Percentiles rank a stretch among this genome's conserved stretches.
Conservation (phyloP, 768 basidiomycete genomes). For the Thelephora ganbajun region DNA sequence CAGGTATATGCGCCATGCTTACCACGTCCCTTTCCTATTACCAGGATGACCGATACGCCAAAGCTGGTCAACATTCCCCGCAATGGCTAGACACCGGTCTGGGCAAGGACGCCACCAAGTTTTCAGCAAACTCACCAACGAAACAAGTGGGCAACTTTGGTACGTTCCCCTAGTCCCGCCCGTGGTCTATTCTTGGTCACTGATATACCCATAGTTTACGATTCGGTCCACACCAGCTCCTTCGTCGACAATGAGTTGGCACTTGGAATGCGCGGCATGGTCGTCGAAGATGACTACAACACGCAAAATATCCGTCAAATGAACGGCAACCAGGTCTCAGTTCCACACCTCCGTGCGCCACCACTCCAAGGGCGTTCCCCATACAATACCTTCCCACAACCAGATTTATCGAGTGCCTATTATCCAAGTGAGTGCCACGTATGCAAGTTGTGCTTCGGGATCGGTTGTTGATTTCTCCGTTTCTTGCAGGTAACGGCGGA, state of each 20-base stretch:
- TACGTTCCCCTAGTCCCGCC: conserved; percentile 16
- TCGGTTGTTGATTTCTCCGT: conserved; percentile 28
- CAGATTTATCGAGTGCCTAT: conserved; percentile 43
- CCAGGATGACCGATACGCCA: conserved; percentile 9
- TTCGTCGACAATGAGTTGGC: conserved; percentile 40
- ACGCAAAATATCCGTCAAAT: conserved; percentile 3
- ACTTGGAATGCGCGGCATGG: conserved; percentile 46
- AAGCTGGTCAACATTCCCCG: conserved; percentile 37
- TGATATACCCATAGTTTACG: conserved; percentile 12
- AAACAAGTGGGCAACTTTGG: conserved; percentile 20
- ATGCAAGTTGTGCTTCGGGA: conserved; percentile 31
- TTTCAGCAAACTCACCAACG: conserved; percentile 34
- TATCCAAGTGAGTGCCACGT: conserved; percentile 38
- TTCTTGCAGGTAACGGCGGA: conserved; percentile 27
- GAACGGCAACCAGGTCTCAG: conserved; percentile 7
- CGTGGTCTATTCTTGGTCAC: neutral
- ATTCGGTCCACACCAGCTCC: conserved; percentile 24
- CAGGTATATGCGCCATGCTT: neutral
- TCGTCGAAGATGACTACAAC: conserved; percentile 38
- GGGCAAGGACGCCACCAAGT: conserved; percentile 24
- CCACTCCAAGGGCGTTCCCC: conserved; percentile 30
- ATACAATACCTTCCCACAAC: conserved; percentile 36
- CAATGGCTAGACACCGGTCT: conserved; percentile 36
- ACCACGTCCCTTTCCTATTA: neutral
- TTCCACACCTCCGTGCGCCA: conserved; percentile 27